Conservation (phyloP, 2,329 filamentous ascomycete genomes). For the Chalaropsis ovoidea region DNA sequence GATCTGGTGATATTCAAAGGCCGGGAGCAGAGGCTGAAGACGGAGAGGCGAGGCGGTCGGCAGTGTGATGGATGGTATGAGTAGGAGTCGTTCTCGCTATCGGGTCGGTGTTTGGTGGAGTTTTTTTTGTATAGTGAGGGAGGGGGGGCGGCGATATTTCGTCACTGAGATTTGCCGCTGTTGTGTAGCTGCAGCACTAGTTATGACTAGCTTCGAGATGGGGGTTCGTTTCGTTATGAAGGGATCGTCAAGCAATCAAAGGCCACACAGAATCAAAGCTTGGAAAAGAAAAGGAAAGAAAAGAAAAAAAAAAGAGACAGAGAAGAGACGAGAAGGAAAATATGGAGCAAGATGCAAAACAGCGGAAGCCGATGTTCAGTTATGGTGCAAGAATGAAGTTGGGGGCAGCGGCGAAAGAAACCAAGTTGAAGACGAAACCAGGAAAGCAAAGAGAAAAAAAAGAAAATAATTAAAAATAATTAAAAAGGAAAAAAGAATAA, state of each 20-base stretch:
- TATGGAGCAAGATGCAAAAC: no score
- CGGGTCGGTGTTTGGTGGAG: constrained; percentile 1
- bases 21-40: not conserved
- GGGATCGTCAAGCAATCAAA: constrained; percentile 4
- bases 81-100: not conserved
- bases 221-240: not conserved
- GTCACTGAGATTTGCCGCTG: constrained; percentile 2
- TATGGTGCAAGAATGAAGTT: not conserved
- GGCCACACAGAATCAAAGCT: not conserved
- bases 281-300: not conserved
- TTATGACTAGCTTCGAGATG: not conserved
- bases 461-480: not conserved
- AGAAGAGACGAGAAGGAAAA: not conserved
- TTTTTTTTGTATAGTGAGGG: not conserved
- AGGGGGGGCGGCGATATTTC: constrained; percentile 4
- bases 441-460: not conserved
- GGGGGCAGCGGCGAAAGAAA: not conserved
- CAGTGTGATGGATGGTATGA: no score
- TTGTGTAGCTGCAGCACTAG: no score
- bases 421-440: not conserved
- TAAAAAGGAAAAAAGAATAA: not conserved
- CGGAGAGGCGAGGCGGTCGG: no score
- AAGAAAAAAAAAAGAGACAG: not conserved
- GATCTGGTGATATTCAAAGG: no score
- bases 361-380: not conserved